Evolutionary conservation across 2,329 filamentous ascomycete species (phyloP), one percentile per base, ranked within the genome.

Genomic region (Diaporthe vaccinii): DNA sequence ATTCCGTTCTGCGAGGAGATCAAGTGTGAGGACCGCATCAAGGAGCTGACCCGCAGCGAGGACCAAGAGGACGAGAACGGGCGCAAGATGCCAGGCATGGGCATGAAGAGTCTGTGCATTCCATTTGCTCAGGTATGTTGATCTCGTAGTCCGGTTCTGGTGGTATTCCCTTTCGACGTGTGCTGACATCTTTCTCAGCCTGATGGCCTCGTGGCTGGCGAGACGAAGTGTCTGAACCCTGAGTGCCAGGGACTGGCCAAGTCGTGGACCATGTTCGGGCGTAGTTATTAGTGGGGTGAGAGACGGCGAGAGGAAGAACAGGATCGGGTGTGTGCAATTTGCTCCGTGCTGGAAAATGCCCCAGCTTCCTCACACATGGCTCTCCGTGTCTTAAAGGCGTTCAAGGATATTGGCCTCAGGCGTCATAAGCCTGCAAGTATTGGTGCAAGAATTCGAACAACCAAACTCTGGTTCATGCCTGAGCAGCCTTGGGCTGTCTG

Each of bases 171-270:
- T 46, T 10, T 4, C 12, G 10, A 31, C 12, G 22, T 49, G 25
- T 46, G 25, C 61, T 65, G 34, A 65, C 61, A 28, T 65, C 17
- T 1, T 22, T n/a, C 20, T 77, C 95, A 98, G 91, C 96, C 96
- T 53, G 91, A 93, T 80, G 94, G 93, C 34, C 87, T 97, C 78
- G 90, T 93, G 78, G 87, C 91, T 78, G 96, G 94, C 68, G 93
- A 94, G 86, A 98, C 95, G 75, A 96, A 97, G 86, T 99, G 97
- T 83, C 89, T 96, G 80, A 98, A 94, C 89, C 96, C 96, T 96
- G 81, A 98, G 96, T 86, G 87, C 88, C 76, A 88, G 88, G 78
- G 86, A 91, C 69, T 41, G 8, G 96, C 96, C 25, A 91, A 96
- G 88, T 91, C 93, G 81, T 98, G 95, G 93, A 94, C 94, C 84